A percentile compares a stretch with the other conserved stretches of the same genome.
Evolutionary conservation across 495 filamentous ascomycete genomes (phyloP).

Genomic region (Penicillium parvum): DNA sequence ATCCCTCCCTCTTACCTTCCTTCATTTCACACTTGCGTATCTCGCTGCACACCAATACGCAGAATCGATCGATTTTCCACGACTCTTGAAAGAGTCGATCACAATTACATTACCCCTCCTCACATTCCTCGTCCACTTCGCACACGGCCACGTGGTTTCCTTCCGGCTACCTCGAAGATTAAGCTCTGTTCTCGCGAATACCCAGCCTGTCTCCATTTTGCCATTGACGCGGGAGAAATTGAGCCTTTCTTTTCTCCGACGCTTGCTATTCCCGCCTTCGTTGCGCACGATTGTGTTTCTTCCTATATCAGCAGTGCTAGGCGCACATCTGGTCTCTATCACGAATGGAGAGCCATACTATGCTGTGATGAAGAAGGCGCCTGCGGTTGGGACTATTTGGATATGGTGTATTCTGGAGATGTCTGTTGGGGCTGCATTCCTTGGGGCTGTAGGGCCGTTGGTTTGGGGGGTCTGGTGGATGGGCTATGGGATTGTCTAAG

Average conservation of each 20-base stretch:
- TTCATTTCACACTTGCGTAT: constrained; percentile 85
- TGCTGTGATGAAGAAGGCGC: constrained; percentile 87
- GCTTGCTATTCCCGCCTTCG: constrained; percentile 34
- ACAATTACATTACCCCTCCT: constrained; percentile 38
- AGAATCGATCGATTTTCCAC: constrained; percentile 56
- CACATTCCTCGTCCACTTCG: constrained; percentile 41
- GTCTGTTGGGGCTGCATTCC: constrained; percentile 59
- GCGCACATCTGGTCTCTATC: constrained; percentile 73
- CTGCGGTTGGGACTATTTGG: constrained; percentile 86
- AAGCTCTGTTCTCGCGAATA: constrained; percentile 4
- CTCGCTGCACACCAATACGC: constrained; percentile 91
- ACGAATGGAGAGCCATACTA: constrained; percentile 77
- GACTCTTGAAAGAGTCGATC: constrained; percentile 45
- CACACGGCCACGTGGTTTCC: constrained; percentile 42
- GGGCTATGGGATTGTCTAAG: constrained; percentile 57
- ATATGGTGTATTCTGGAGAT: constrained; percentile 91
- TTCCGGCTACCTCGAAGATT: constrained; percentile 16
- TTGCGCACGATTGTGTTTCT: constrained; percentile 35
- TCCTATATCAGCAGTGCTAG: constrained; percentile 57
- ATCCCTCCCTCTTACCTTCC: constrained; percentile 64
- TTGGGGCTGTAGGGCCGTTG: constrained; percentile 49
- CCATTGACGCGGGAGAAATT: constrained; percentile 30
- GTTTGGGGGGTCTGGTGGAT: constrained; percentile 63
- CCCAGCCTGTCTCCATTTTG: constrained; percentile 23
- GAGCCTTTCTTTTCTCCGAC: constrained; percentile 27